phyloP scores from a whole-genome alignment of 2,329 filamentous ascomycete genomes.

The Venturia effusa region DNA sequence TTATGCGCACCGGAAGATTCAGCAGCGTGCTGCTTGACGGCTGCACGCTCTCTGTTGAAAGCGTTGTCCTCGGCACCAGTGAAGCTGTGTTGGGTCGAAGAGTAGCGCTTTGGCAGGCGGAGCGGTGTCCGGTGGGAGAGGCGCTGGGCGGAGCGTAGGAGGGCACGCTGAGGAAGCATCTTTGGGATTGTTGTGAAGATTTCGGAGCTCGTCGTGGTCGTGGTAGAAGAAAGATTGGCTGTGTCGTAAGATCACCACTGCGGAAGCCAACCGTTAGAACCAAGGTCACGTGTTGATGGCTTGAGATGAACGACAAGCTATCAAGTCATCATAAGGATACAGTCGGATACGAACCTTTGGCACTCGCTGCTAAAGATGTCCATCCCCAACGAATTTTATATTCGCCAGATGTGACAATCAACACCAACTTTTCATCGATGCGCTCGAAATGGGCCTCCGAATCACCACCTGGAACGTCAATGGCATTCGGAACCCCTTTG shows the following conservation, averaged over 20 bases:
- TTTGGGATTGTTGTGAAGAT: slow-evolving; percentile 18
- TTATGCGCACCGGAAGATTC: slow-evolving; percentile 62
- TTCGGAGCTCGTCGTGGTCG: background rate
- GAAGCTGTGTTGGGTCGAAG: slow-evolving; percentile 51
- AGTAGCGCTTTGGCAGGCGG: slow-evolving; percentile 54
- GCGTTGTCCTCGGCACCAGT: slow-evolving; percentile 64
- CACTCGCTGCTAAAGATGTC: background rate
- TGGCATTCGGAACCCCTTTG: slow-evolving; percentile 43
- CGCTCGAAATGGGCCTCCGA: slow-evolving; percentile 54
- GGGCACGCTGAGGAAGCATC: slow-evolving; percentile 56
- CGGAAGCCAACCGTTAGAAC: background rate
- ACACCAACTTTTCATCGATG: background rate
- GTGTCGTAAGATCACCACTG: background rate
- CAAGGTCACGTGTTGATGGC: background rate
- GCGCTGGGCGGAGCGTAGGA: slow-evolving; percentile 35
- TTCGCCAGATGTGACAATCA: slow-evolving; percentile 5
- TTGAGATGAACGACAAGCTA: background rate
- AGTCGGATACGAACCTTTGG: background rate
- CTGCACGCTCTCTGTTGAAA: slow-evolving; percentile 85
- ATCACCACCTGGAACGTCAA: slow-evolving; percentile 56
- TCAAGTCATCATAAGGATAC: background rate
- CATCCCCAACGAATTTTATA: background rate
- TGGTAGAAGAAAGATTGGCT: background rate
- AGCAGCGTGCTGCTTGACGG: slow-evolving; percentile 82
- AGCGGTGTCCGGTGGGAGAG: slow-evolving; percentile 28